Conservation (phyloP, 192 early-diverging fungal species). For the Nowakowskiella sp. region DNA sequence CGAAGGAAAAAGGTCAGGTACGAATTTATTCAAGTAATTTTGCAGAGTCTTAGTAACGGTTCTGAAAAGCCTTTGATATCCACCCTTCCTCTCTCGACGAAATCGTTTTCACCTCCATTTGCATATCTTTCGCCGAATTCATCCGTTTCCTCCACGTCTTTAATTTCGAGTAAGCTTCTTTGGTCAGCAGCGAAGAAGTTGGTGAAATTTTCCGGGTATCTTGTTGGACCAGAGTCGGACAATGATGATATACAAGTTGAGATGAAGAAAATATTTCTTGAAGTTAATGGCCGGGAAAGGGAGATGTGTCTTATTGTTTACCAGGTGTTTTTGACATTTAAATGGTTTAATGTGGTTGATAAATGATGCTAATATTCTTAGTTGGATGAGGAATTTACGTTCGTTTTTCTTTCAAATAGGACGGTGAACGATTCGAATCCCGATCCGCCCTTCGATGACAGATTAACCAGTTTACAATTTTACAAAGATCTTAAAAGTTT, state of each 20-base stretch:
- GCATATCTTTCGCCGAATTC: no score
- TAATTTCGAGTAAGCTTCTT: no score
- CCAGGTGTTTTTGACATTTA: constrained; percentile 13
- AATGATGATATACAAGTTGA: neutral
- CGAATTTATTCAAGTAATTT: no score
- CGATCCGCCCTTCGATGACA: neutral
- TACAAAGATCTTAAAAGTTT: constrained; percentile 9
- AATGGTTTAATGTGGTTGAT: neutral
- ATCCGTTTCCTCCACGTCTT: no score
- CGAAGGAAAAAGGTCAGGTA: constrained; percentile 37
- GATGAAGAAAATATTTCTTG: constrained; percentile 16
- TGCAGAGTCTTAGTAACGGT: neutral
- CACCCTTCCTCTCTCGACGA: constrained; percentile 2
- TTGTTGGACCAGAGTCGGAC: constrained; percentile 18
- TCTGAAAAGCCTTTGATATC: constrained; percentile 10
- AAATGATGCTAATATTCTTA: neutral
- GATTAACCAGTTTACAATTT: neutral
- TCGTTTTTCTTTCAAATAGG: constrained; percentile 11
- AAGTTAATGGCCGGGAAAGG: neutral
- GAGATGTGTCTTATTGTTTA: constrained; percentile 17
- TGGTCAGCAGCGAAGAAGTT: neutral
- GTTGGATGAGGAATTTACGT: constrained; percentile 23
- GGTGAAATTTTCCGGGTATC: constrained; percentile 17
- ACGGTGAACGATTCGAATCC: neutral
- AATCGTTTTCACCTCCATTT: neutral